phyloP scores from a whole-genome alignment of 192 early-diverging fungal genomes.

The Umbelopsis ramanniana region DNA sequence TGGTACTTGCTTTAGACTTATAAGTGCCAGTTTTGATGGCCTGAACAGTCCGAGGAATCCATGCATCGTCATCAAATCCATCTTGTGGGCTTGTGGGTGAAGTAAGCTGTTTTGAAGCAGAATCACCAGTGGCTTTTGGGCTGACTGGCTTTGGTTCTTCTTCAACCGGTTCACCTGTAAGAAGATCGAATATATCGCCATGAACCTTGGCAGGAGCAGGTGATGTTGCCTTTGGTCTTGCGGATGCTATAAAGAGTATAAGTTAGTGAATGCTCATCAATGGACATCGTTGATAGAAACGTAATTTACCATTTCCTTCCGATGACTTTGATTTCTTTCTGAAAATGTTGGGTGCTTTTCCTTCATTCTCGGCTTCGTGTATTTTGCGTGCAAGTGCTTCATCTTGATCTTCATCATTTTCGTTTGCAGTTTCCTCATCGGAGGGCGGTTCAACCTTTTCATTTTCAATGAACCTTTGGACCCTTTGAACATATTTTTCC shows the following conservation, averaged over 20 bases:
- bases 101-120: constrained; percentile 30
- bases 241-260: constrained; percentile 24
- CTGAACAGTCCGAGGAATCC: constrained; percentile 49
- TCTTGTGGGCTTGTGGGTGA: constrained; percentile 35
- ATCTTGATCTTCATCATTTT: constrained; percentile 53
- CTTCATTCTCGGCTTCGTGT: constrained; percentile 71
- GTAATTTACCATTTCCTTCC: background rate
- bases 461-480: constrained; percentile 67
- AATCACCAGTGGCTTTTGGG: constrained; percentile 14
- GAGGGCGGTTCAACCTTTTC: constrained; percentile 53
- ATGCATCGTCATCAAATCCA: constrained; percentile 60
- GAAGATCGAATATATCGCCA: constrained; percentile 49
- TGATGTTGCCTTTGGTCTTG: constrained; percentile 50
- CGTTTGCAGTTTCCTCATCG: constrained; percentile 41
- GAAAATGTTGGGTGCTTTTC: constrained; percentile 35
- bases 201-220: constrained; percentile 55
- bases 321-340: constrained; percentile 31
- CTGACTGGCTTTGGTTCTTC: constrained; percentile 20
- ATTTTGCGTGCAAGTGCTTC: constrained; percentile 82
- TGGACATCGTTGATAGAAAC: constrained; percentile 1
- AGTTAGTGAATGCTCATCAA: constrained; percentile 20
- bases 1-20: constrained; percentile 41
- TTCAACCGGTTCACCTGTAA: constrained; percentile 20
- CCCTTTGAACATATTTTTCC: constrained; percentile 81
- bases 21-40: constrained; percentile 45